These are phyloP conservation scores for Wallacemonas collosoma DNA, from an alignment of 208 protist species.

Conservation along the genomic window DNA sequence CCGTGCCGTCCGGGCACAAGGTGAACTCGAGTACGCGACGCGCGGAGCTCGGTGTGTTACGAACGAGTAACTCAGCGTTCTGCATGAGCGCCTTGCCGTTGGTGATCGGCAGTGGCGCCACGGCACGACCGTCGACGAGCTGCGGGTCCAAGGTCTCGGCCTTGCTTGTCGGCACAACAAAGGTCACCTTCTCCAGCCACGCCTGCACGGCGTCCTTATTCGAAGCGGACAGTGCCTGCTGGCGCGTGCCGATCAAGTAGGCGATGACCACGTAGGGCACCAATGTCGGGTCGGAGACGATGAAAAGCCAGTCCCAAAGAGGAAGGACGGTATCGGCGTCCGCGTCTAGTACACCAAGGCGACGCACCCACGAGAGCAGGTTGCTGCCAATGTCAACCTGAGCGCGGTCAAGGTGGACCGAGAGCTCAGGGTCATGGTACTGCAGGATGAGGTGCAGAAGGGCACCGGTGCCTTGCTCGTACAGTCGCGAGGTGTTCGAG, in stretches of 20 bases:
- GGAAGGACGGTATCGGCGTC: slow-evolving; percentile 42
- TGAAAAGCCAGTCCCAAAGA: slow-evolving; percentile 80
- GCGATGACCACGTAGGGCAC: slow-evolving; percentile 72
- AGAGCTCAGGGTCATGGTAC: slow-evolving; percentile 87
- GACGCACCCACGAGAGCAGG: slow-evolving; percentile 61
- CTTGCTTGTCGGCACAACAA: slow-evolving; percentile 42
- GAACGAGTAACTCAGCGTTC: slow-evolving; percentile 75
- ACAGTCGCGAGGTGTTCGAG: slow-evolving; percentile 39
- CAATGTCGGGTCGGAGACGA: slow-evolving; percentile 69
- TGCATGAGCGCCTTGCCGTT: slow-evolving; percentile 72
- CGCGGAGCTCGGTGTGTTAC: slow-evolving; percentile 67
- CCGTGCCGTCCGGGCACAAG: slow-evolving; percentile 49
- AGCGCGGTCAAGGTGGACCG: slow-evolving; percentile 79
- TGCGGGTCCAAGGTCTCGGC: slow-evolving; percentile 40
- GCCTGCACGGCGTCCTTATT: slow-evolving; percentile 35
- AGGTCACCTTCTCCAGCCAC: slow-evolving; percentile 27
- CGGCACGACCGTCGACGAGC: slow-evolving; percentile 49
- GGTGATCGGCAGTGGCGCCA: slow-evolving; percentile 51
- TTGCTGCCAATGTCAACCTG: slow-evolving; percentile 55
- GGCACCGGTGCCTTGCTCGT: slow-evolving; percentile 29
- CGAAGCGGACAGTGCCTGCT: slow-evolving; percentile 40
- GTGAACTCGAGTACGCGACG: slow-evolving; percentile 68
- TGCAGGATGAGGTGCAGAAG: slow-evolving; percentile 89
- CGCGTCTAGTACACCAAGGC: slow-evolving; percentile 50
- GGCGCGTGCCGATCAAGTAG: slow-evolving; percentile 62